Evolutionary conservation across 1,284 basidiomycete species (phyloP).

Genomic region (Gomphus bonarii): DNA sequence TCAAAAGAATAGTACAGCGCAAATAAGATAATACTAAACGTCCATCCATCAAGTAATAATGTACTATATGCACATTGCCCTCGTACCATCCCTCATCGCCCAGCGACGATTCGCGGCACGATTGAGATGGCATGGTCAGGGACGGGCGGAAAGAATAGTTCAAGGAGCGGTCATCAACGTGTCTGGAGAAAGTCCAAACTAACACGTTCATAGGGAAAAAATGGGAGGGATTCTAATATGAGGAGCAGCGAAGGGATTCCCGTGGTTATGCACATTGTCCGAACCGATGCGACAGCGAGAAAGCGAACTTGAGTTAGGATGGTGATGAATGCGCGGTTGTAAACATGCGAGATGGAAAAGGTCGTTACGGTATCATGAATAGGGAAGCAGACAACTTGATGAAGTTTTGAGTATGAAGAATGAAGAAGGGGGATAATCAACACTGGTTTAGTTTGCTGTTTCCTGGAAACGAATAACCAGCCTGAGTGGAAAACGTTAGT

Average conservation of each 20-base stretch:
- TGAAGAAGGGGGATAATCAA: neutral
- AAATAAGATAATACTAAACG: slow-evolving; percentile 7
- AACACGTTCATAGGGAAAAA: neutral
- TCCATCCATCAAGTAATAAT: slow-evolving; percentile 4
- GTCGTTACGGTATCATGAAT: slow-evolving; percentile 1
- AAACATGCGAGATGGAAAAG: slow-evolving; percentile 1
- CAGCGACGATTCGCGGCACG: neutral
- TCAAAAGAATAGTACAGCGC: slow-evolving; percentile 1
- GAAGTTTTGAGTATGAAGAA: neutral
- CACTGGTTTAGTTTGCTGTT: slow-evolving; percentile 27
- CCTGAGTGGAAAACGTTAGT: slow-evolving; percentile 18
- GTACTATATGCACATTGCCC: neutral
- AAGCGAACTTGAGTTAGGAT: neutral
- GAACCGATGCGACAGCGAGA: slow-evolving; percentile 1
- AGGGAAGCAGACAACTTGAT: neutral
- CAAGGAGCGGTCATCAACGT: neutral
- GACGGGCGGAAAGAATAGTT: neutral
- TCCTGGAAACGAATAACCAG: slow-evolving; percentile 56
- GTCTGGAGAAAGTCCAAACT: neutral
- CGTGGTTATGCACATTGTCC: slow-evolving; percentile 2
- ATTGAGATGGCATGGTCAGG: neutral
- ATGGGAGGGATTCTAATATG: neutral
- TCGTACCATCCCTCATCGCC: neutral
- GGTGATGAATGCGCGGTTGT: neutral
- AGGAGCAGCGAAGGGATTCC: neutral